Base-by-base conservation (phyloP, 192 early-diverging fungal genomes). In the Backusella psychrophila region DNA sequence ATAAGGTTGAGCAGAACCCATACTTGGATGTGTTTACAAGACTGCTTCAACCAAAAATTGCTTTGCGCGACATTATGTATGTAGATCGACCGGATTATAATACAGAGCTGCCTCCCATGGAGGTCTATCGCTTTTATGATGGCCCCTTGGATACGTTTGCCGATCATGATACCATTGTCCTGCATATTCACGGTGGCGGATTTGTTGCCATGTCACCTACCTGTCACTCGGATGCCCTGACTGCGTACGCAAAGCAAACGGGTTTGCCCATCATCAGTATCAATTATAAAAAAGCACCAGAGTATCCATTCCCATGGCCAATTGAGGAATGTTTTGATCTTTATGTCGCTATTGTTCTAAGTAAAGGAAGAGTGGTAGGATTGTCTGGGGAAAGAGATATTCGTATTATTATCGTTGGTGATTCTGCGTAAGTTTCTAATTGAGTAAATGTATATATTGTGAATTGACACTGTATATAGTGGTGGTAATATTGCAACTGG, bases 261-360 rank as follows among this genome's bases (percentile, higher is more conserved):
- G 83, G 85, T 11, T 77, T 93, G 0, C 92, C 94, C 2, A 89
- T 99, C 12, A 78, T 96, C 35, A 90, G 90, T 70, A 85, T 99
- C 56, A 90, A 99, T 76, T 99, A 99, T 72, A 94, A 93, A 68
- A 99, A 99, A 81, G 95, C 96, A 7, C 97, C 96, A 41, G 97
- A 98, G 82, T 90, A 89, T 68, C 97, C 97, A n/a, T 99, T 94
- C 77, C 97, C 97, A 1, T 94, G 89, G 66, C 94, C 92, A 0
- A 79, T 97, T 26, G 91, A 97, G 70, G 95, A 99, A 78, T 96
- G 94, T 78, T 97, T 94, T 83, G 96, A 95, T 75, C 88, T 94
- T 17, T 99, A 97, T 84, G 78, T 83, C 14, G 71, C 81, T 36
- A 87, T 99, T 31, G 83, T 92, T 1, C 90, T 92, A 73, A 91